Evolutionary conservation across 2,329 filamentous ascomycete genomes (phyloP).

Genomic region (Colletotrichum australisinense): DNA sequence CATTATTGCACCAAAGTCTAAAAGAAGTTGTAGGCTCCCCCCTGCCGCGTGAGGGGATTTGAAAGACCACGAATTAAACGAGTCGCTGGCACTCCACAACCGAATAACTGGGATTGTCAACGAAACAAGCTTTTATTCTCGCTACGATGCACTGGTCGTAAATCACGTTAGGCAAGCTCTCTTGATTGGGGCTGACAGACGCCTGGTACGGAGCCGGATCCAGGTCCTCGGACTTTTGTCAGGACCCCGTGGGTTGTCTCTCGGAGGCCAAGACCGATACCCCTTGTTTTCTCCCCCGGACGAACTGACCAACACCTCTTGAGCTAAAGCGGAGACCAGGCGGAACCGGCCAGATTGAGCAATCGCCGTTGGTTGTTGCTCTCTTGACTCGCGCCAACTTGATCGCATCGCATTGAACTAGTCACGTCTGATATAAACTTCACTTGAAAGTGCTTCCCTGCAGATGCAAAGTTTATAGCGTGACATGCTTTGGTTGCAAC

Average conservation of each 20-base stretch:
- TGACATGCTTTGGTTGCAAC: neutral
- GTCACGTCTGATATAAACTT: constrained; percentile 8
- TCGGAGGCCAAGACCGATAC: neutral
- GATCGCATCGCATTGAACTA: neutral
- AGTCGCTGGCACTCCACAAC: neutral
- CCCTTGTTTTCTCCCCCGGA: neutral
- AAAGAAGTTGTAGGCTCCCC: neutral
- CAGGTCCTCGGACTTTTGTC: neutral
- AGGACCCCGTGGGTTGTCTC: neutral
- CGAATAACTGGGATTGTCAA: neutral
- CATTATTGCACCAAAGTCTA: neutral
- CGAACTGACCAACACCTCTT: neutral
- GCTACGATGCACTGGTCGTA: neutral
- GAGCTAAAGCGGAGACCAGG: neutral
- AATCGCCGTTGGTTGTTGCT: neutral
- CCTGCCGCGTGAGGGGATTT: neutral
- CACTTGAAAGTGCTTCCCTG: constrained; percentile 4
- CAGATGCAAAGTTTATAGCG: neutral
- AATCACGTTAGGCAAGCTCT: neutral
- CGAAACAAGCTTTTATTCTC: neutral
- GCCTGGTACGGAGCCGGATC: neutral
- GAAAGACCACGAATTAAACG: neutral
- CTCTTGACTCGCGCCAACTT: constrained; percentile 20
- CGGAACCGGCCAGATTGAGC: neutral
- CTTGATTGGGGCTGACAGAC: neutral